phyloP scores from a whole-genome alignment of 208 protist species.

The Acanthamoeba sp. region DNA sequence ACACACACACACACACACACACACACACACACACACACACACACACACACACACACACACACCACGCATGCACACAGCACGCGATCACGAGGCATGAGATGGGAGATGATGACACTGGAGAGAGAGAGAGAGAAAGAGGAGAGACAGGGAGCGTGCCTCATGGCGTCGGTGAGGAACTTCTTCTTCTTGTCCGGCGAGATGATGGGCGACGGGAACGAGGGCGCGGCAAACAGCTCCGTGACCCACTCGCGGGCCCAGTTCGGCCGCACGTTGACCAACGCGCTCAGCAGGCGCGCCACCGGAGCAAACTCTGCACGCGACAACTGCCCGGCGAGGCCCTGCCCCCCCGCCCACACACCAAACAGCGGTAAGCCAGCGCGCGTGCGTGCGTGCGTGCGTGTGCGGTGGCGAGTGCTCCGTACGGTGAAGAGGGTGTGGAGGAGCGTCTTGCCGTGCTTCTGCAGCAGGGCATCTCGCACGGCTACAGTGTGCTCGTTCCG shows the following conservation, averaged over 20 bases:
- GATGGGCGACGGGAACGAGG: not conserved
- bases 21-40: not conserved
- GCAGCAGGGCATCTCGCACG: constrained; percentile 5
- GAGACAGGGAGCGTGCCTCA: not conserved
- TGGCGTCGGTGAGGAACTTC: constrained; percentile 26
- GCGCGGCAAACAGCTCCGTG: constrained; percentile 2
- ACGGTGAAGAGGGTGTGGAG: constrained; percentile 32
- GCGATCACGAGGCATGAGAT: not conserved
- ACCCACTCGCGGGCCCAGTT: not conserved
- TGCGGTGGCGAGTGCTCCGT: not conserved
- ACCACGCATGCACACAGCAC: not conserved
- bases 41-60: not conserved
- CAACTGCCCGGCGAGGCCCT: not conserved
- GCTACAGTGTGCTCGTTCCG: not conserved
- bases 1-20: not conserved
- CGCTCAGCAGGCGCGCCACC: not conserved
- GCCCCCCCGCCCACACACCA: no score
- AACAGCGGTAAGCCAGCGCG: no score
- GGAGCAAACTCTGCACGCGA: constrained; percentile 3
- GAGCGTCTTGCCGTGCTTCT: constrained; percentile 35
- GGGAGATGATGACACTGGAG: not conserved
- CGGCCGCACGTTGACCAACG: constrained; percentile 16
- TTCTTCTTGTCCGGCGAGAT: constrained; percentile 26
- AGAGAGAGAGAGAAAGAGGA: not conserved
- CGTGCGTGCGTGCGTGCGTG: not conserved